A percentile compares a stretch with the other conserved stretches of the same genome.
Evolutionary conservation across 208 protist species (phyloP).

Genomic region (Tritrichomonas musculus): DNA sequence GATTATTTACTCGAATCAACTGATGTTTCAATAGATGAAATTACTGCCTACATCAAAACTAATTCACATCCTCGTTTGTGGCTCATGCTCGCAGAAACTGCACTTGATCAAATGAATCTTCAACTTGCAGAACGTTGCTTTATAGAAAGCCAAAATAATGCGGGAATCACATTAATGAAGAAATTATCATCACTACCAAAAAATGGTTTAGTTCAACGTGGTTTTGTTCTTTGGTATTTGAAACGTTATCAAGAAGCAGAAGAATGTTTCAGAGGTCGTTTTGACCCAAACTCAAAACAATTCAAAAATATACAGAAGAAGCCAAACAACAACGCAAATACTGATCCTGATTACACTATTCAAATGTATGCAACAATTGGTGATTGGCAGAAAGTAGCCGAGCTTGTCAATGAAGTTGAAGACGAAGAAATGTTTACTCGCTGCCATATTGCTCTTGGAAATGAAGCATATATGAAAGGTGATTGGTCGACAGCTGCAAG

Average conservation of each 20-base stretch:
- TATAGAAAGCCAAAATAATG: not conserved
- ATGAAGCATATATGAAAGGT: not conserved
- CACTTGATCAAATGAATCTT: not conserved
- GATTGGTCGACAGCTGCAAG: not conserved
- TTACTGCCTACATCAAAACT: not conserved
- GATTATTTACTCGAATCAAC: not conserved
- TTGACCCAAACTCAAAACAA: too few relatives aligned
- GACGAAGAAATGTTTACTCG: not conserved
- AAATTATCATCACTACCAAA: not conserved
- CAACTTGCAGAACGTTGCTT: not conserved
- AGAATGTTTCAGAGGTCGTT: not conserved
- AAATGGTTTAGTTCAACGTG: not conserved
- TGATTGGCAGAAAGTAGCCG: not conserved
- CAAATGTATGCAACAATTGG: not conserved
- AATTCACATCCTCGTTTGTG: not conserved
- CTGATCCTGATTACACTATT: not conserved
- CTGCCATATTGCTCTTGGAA: not conserved
- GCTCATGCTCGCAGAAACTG: not conserved
- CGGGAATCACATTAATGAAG: not conserved
- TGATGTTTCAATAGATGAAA: not conserved
- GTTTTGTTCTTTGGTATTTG: not conserved
- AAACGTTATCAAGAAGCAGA: not conserved
- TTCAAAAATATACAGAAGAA: too few relatives aligned
- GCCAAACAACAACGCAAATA: too few relatives aligned
- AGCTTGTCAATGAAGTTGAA: not conserved